A percentile compares a stretch with the other conserved stretches of the same genome.
Conservation (phyloP, 2,329 filamentous ascomycete genomes). For the Didymella sp. region DNA sequence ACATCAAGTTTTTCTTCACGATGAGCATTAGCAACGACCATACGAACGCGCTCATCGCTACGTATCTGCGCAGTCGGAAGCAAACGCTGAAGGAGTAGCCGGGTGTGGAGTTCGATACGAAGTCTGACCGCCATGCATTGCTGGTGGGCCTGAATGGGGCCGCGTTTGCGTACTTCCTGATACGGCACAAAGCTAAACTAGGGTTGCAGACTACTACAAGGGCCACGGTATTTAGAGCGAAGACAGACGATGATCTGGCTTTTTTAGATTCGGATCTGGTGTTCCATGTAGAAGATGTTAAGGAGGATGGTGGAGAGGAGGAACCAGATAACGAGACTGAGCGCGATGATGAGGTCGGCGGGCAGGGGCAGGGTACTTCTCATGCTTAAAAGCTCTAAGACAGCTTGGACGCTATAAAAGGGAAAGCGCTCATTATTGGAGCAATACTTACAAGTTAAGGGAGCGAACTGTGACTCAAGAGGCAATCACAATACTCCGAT, state of each 20-base stretch:
- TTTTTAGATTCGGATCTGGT: constrained; percentile 26
- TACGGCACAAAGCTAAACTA: constrained; percentile 29
- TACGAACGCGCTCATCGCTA: constrained; percentile 26
- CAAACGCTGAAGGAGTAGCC: constrained; percentile 26
- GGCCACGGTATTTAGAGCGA: constrained; percentile 22
- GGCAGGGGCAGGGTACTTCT: neutral
- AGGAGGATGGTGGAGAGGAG: neutral
- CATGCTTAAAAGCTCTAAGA: neutral
- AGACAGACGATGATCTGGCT: constrained; percentile 19
- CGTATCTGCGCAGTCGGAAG: constrained; percentile 12
- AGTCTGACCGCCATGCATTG: constrained; percentile 25
- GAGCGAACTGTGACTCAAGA: too few species aligned
- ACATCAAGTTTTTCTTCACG: constrained; percentile 31
- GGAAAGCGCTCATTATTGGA: neutral
- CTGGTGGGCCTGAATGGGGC: constrained; percentile 30
- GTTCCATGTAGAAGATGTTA: constrained; percentile 22
- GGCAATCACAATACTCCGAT: neutral
- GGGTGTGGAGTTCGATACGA: constrained; percentile 21
- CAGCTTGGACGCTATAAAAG: neutral
- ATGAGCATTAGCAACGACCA: constrained; percentile 27
- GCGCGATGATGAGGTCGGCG: neutral
- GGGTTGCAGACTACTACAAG: constrained; percentile 27
- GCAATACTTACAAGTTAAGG: neutral
- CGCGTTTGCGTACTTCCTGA: constrained; percentile 32
- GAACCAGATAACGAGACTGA: neutral